Percentiles rank a stretch among this genome's conserved stretches.
These are phyloP conservation scores for Starmera caribaea DNA, from an alignment of 805 yeast species.

Conservation along the genomic window DNA sequence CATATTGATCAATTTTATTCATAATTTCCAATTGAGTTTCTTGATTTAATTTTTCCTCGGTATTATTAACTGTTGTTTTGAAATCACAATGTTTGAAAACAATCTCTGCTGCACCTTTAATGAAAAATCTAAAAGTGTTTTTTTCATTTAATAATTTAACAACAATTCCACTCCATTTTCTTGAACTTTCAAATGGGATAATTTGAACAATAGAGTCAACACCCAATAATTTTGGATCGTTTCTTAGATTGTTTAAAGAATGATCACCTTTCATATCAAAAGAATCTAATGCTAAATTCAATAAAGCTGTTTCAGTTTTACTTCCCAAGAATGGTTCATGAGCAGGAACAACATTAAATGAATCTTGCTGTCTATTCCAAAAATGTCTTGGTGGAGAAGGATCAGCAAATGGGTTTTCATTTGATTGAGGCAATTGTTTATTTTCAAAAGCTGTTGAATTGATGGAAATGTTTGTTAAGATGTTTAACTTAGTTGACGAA, in stretches of 20 bases:
- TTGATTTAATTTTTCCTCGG: slow-evolving; percentile 18
- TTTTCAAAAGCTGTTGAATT: slow-evolving; percentile 91
- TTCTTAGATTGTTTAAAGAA: slow-evolving; percentile 38
- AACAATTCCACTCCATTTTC: slow-evolving; percentile 89
- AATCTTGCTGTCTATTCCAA: slow-evolving; percentile 10
- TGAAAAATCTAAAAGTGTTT: slow-evolving; percentile 42
- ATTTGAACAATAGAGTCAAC: slow-evolving; percentile 46
- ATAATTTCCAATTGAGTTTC: slow-evolving; percentile 22
- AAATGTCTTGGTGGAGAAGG: slow-evolving; percentile 12
- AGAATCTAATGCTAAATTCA: slow-evolving; percentile 53
- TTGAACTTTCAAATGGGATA: slow-evolving; percentile 84
- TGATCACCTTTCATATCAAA: slow-evolving; percentile 36
- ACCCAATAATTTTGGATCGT: slow-evolving; percentile 19
- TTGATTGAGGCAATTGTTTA: slow-evolving; percentile 15
- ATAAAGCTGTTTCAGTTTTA: slow-evolving; percentile 87
- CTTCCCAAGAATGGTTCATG: slow-evolving; percentile 74
- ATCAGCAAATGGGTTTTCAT: slow-evolving; percentile 19
- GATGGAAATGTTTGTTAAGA: slow-evolving; percentile 52
- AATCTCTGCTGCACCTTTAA: slow-evolving; percentile 95
- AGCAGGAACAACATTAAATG: slow-evolving; percentile 2
- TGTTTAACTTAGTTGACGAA: slow-evolving; percentile 6
- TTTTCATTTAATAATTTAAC: slow-evolving; percentile 32
- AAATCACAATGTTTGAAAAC: slow-evolving; percentile 52
- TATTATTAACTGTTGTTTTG: slow-evolving; percentile 23
- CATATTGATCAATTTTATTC: slow-evolving; percentile 44